Percentiles rank a stretch among this genome's conserved stretches.
Evolutionary conservation across 805 yeast species (phyloP).

Genomic region (Yarrowia divulgata): DNA sequence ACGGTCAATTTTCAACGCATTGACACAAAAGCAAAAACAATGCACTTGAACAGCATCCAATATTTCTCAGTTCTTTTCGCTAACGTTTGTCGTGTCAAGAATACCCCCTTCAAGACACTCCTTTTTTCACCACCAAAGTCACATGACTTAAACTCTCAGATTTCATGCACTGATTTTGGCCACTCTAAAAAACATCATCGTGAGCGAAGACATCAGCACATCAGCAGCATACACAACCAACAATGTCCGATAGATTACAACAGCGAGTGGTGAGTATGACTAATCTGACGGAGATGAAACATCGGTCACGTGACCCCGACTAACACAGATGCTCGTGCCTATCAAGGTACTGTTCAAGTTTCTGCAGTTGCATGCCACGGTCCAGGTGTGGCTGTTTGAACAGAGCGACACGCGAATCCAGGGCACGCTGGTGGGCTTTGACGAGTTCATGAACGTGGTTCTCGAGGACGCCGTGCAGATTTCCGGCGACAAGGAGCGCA

Average conservation of each 20-base stretch:
- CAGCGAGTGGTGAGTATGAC: constrained; percentile 36
- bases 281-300: too few species aligned
- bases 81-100: too few species aligned
- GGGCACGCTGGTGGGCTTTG: constrained; percentile 91
- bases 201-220: constrained; percentile 10
- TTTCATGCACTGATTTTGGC: constrained; percentile 10
- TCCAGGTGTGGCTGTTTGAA: constrained; percentile 88
- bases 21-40: neutral
- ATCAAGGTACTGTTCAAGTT: constrained; percentile 88
- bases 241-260: constrained; percentile 33
- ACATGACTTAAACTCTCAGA: constrained; percentile 25
- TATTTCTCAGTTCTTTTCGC: neutral
- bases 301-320: constrained; percentile 14
- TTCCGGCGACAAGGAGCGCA: constrained; percentile 57
- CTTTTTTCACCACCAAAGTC: neutral
- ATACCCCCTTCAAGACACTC: too few species aligned
- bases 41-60: too few species aligned
- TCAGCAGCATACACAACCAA: constrained; percentile 4
- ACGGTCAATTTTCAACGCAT: too few species aligned
- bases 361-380: constrained; percentile 80
- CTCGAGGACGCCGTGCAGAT: constrained; percentile 71
- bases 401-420: constrained; percentile 78
- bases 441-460: constrained; percentile 92
- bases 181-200: constrained; percentile 27
- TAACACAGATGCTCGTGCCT: constrained; percentile 74